Percentiles rank a stretch among this genome's conserved stretches.
These are phyloP conservation scores for Fusarium sp. DNA, from an alignment of 2,329 filamentous ascomycete genomes.

Conservation along the genomic window DNA sequence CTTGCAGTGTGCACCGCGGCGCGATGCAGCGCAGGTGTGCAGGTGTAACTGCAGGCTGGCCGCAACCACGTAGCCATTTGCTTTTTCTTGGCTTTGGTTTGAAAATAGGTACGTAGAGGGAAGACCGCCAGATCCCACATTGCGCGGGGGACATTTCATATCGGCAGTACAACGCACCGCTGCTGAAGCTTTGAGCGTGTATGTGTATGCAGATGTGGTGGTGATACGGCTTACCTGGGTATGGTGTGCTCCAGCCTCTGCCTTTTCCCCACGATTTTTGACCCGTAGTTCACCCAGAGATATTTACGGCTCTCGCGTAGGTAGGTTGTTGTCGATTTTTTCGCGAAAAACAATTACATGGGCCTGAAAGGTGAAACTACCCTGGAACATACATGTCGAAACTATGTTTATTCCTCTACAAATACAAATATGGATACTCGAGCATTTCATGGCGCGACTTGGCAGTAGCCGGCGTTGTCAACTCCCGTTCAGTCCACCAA, in stretches of 20 bases:
- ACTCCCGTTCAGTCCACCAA: conserved; percentile 5
- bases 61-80: conserved; percentile 11
- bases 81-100: background rate
- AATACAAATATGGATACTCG: too few relatives aligned
- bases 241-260: background rate
- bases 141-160: conserved; percentile 1
- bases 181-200: background rate
- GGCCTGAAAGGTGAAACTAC: background rate
- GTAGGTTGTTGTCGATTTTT: background rate
- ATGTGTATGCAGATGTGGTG: background rate
- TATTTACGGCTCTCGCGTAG: background rate
- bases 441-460: background rate
- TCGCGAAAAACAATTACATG: background rate
- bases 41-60: conserved; percentile 19
- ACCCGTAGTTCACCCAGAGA: background rate
- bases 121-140: conserved; percentile 18
- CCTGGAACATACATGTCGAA: background rate
- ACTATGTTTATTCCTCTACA: background rate
- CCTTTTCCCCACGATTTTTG: background rate
- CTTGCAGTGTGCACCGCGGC: conserved; percentile 7
- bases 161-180: conserved; percentile 3
- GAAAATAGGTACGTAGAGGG: background rate
- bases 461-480: background rate
- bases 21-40: conserved; percentile 12
- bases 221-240: background rate